A percentile compares a stretch with the other conserved stretches of the same genome.
These are phyloP conservation scores for Musa itinerans DNA, from an alignment of 176 grass and related monocot genomes.

Conservation along the genomic window DNA sequence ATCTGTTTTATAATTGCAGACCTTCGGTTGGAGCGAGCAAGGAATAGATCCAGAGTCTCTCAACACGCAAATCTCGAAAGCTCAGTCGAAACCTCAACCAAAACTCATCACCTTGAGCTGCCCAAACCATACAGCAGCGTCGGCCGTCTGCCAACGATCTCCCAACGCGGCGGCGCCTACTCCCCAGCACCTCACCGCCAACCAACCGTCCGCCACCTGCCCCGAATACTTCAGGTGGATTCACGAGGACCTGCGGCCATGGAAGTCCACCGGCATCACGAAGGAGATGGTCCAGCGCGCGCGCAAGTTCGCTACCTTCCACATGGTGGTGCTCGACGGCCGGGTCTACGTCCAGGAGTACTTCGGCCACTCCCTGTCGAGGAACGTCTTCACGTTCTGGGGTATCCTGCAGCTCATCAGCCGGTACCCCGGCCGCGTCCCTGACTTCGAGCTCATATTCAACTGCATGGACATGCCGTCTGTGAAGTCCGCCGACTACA, in stretches of 20 bases:
- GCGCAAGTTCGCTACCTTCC: background rate
- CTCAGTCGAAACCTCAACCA: background rate
- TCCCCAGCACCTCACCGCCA: too few relatives aligned
- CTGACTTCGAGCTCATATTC: constrained; percentile 9
- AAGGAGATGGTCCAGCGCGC: background rate
- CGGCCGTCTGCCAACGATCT: background rate
- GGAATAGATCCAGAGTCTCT: background rate
- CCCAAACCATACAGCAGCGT: background rate
- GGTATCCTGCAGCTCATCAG: constrained; percentile 6
- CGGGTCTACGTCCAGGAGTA: constrained; percentile 15
- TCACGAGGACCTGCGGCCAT: constrained; percentile 7
- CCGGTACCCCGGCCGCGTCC: constrained; percentile 6
- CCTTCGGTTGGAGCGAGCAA: background rate
- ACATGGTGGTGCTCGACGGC: constrained; percentile 13
- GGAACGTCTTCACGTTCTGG: constrained; percentile 11
- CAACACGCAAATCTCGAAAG: background rate
- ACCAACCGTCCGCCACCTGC: background rate
- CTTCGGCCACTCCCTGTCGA: constrained; percentile 6
- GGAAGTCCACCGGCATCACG: constrained; percentile 4
- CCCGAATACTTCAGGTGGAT: constrained; percentile 14
- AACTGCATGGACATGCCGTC: constrained; percentile 15
- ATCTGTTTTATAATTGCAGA: background rate
- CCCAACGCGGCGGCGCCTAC: background rate
- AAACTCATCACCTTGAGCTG: background rate
- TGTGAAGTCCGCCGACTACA: constrained; percentile 5